Conservation (phyloP, 1,139 yeast species). For the Yamadazyma diddensiae region DNA sequence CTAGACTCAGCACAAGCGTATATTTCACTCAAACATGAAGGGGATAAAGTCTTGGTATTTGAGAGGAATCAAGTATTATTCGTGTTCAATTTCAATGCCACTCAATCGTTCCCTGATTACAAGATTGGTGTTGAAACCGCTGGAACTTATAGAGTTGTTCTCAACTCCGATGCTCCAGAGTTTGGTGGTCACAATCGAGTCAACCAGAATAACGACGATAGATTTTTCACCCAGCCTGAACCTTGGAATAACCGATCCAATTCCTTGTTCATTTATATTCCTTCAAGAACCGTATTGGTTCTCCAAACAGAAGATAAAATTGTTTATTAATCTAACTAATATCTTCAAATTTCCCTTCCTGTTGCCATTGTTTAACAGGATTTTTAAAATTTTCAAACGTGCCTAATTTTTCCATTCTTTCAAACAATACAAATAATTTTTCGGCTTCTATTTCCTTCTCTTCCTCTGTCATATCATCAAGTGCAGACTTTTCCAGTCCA, state of each 20-base stretch:
- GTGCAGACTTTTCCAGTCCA: conserved; percentile 1
- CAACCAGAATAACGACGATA: conserved; percentile 45
- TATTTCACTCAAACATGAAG: conserved; percentile 82
- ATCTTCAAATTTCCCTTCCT: conserved; percentile 30
- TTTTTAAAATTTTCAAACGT: conserved; percentile 42
- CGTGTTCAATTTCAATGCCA: conserved; percentile 86
- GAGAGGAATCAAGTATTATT: conserved; percentile 86
- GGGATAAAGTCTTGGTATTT: conserved; percentile 82
- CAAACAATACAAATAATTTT: conserved; percentile 47
- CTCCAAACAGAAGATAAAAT: conserved; percentile 17
- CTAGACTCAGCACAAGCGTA: conserved; percentile 78
- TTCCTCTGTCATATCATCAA: conserved; percentile 34
- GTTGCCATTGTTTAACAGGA: conserved; percentile 38
- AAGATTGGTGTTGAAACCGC: conserved; percentile 81
- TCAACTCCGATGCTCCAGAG: conserved; percentile 67
- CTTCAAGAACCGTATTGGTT: conserved; percentile 77
- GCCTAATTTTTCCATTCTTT: conserved; percentile 44
- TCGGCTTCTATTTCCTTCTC: conserved; percentile 57
- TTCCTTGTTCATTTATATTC: conserved; percentile 78
- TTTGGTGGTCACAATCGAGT: conserved; percentile 85
- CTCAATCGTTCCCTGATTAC: conserved; percentile 79
- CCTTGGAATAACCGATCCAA: conserved; percentile 80
- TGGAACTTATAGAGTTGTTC: conserved; percentile 71
- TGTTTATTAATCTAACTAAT: conserved; percentile 7
- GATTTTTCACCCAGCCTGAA: conserved; percentile 67